phyloP scores from a whole-genome alignment of 1,284 basidiomycete species.

The Papiliotrema fonsecae region DNA sequence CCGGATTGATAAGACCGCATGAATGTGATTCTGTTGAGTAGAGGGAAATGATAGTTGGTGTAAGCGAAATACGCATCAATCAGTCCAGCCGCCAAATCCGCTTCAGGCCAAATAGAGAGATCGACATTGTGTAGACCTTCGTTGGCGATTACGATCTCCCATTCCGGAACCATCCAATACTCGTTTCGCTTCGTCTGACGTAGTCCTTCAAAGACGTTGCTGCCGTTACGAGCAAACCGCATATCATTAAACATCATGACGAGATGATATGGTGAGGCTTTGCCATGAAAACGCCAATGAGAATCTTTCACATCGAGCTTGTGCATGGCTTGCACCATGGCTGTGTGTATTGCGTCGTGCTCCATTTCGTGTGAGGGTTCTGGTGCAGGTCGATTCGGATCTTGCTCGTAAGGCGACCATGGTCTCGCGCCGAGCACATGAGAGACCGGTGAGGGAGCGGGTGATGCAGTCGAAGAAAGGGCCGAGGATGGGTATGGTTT shows the following conservation, averaged over 20 bases:
- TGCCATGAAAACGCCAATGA: slow-evolving; percentile 61
- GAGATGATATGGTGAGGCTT: slow-evolving; percentile 64
- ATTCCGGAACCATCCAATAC: slow-evolving; percentile 46
- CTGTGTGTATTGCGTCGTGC: slow-evolving; percentile 11
- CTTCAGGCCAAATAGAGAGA: slow-evolving; percentile 41
- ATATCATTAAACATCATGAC: slow-evolving; percentile 62
- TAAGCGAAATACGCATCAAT: slow-evolving; percentile 65
- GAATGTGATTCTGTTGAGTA: slow-evolving; percentile 75
- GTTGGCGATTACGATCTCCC: slow-evolving; percentile 44
- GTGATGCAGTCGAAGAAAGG: slow-evolving; percentile 13
- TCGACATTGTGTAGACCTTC: slow-evolving; percentile 36
- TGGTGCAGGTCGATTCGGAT: slow-evolving; percentile 21
- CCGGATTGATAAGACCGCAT: slow-evolving; percentile 58
- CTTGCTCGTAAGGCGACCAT: slow-evolving; percentile 33
- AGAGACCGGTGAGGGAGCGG: slow-evolving; percentile 19
- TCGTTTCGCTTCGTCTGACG: slow-evolving; percentile 29
- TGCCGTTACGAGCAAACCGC: slow-evolving; percentile 48
- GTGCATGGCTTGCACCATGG: slow-evolving; percentile 28
- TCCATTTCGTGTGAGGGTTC: slow-evolving; percentile 7
- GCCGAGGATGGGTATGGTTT: slow-evolving; percentile 19
- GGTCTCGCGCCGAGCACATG: slow-evolving; percentile 29
- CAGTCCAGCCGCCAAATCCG: slow-evolving; percentile 59
- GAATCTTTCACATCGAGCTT: slow-evolving; percentile 40
- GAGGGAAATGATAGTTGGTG: slow-evolving; percentile 60
- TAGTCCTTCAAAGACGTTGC: slow-evolving; percentile 28